These are phyloP conservation scores for Yarrowia sp. DNA, from an alignment of 805 yeast genomes.

Conservation along the genomic window DNA sequence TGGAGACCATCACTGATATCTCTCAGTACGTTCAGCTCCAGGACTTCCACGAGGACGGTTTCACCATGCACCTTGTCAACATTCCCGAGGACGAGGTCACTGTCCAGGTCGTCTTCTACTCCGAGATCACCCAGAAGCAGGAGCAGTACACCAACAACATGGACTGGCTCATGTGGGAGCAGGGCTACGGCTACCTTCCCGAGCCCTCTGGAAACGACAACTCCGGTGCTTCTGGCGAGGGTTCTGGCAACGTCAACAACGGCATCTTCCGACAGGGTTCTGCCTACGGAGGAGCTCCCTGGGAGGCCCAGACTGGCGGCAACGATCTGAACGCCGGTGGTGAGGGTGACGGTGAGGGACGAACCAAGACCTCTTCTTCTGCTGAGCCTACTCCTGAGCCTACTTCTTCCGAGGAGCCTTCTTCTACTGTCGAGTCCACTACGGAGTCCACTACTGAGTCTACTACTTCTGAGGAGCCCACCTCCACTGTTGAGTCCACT, in stretches of 20 bases:
- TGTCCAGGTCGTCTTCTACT: slow-evolving; percentile 4
- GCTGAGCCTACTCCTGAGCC: slow-evolving; percentile 4
- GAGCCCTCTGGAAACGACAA: background rate
- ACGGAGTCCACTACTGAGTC: background rate
- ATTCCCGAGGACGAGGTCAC: slow-evolving; percentile 1
- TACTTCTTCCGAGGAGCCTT: background rate
- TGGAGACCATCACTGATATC: background rate
- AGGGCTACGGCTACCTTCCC: background rate
- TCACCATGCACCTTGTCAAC: background rate
- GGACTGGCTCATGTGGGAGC: slow-evolving; percentile 12
- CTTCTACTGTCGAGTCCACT: background rate
- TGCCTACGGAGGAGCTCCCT: background rate
- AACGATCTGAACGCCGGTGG: slow-evolving; percentile 18
- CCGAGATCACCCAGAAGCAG: background rate
- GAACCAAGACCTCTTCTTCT: background rate
- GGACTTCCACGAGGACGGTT: background rate
- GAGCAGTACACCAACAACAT: background rate
- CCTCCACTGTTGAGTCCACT: background rate
- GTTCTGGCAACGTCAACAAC: background rate
- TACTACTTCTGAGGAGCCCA: background rate
- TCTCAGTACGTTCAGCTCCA: background rate
- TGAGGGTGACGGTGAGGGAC: slow-evolving; percentile 18
- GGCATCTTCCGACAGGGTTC: background rate
- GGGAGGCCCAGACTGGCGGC: background rate
- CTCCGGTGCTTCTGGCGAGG: background rate